Percentiles rank a stretch among this genome's conserved stretches.
These are phyloP conservation scores for Tylopilus plumbeoviolaceoides DNA, from an alignment of 768 basidiomycete genomes.

Conservation along the genomic window DNA sequence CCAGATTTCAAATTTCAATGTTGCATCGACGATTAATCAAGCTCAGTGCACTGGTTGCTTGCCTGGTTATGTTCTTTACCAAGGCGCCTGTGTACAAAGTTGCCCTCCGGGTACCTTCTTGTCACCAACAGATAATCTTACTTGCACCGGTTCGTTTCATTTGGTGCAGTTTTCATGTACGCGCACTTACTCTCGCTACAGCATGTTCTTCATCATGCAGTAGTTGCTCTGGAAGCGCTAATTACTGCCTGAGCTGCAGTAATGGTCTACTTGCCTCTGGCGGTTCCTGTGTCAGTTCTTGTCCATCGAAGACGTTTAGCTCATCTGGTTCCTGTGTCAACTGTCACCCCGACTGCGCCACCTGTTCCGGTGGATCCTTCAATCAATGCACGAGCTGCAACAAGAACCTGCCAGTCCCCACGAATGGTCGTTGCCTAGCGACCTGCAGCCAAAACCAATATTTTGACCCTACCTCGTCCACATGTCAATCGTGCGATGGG, in stretches of 20 bases:
- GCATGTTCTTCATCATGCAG: slow-evolving; percentile 74
- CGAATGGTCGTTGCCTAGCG: slow-evolving; percentile 72
- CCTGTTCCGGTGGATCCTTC: slow-evolving; percentile 76
- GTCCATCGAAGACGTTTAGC: slow-evolving; percentile 68
- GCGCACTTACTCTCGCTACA: slow-evolving; percentile 18
- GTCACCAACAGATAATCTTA: slow-evolving; percentile 65
- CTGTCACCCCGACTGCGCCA: slow-evolving; percentile 85
- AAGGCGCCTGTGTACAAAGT: slow-evolving; percentile 62
- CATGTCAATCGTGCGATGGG: slow-evolving; percentile 70
- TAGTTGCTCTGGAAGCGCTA: slow-evolving; percentile 63
- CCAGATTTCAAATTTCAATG: slow-evolving; percentile 66
- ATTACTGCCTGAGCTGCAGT: slow-evolving; percentile 72
- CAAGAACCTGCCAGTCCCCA: slow-evolving; percentile 62
- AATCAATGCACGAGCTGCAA: slow-evolving; percentile 76
- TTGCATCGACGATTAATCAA: slow-evolving; percentile 59
- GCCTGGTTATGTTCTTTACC: slow-evolving; percentile 67
- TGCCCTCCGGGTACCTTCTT: slow-evolving; percentile 77
- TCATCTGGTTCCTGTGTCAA: slow-evolving; percentile 62
- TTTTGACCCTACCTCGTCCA: slow-evolving; percentile 59
- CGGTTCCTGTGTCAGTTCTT: slow-evolving; percentile 73
- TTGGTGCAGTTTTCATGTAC: not conserved
- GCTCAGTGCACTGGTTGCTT: slow-evolving; percentile 76
- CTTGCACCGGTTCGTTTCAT: slow-evolving; percentile 59
- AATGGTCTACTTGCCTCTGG: slow-evolving; percentile 60
- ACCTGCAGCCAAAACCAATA: slow-evolving; percentile 72